phyloP scores from a whole-genome alignment of 2,329 filamentous ascomycete species.

The Beauveria scarabaeidicola region DNA sequence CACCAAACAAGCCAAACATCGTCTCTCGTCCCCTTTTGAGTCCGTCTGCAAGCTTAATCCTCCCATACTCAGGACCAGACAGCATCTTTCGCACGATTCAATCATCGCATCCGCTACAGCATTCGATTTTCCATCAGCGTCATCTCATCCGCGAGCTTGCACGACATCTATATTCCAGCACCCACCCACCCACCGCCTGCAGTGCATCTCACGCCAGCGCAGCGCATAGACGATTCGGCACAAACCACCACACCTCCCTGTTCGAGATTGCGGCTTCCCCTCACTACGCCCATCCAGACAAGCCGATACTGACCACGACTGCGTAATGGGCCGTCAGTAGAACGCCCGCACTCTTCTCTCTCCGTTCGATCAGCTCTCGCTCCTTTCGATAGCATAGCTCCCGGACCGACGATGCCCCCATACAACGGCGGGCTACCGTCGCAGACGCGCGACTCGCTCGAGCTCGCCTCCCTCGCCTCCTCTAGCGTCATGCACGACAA shows the following conservation, averaged over 20 bases:
- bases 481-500: conserved; percentile 52
- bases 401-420: background rate
- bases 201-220: background rate
- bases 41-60: background rate
- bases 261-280: background rate
- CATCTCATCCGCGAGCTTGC: background rate
- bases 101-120: background rate
- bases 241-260: background rate
- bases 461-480: conserved; percentile 89
- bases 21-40: background rate
- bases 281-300: background rate
- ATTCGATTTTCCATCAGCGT: background rate
- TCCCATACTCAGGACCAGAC: background rate
- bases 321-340: background rate
- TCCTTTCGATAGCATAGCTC: background rate
- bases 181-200: background rate
- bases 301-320: background rate
- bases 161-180: too few relatives aligned
- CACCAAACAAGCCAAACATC: background rate
- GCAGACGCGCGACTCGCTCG: conserved; percentile 76
- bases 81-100: background rate
- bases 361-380: background rate
- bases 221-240: background rate
- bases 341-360: too few relatives aligned
- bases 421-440: conserved; percentile 28